Evolutionary conservation across 1,284 basidiomycete species (phyloP).

Genomic region (Sanghuangporus baumii): DNA sequence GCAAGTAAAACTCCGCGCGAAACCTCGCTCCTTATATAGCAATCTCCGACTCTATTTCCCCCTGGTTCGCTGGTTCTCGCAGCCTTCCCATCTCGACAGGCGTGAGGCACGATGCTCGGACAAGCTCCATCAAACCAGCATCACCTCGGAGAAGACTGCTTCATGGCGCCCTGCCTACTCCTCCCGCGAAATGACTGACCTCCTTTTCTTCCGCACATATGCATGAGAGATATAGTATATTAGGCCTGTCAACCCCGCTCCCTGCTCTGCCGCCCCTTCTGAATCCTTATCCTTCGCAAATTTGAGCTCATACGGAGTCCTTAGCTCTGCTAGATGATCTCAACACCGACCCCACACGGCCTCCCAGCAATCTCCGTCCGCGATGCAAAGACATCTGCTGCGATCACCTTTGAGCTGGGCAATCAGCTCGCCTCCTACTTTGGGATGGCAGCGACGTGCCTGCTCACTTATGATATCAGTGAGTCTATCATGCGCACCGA

Average conservation of each 20-base stretch:
- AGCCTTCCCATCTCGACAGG: background rate
- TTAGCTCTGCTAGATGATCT: background rate
- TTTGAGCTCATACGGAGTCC: background rate
- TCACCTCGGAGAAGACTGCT: background rate
- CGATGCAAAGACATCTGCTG: background rate
- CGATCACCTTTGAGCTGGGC: background rate
- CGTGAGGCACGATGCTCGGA: background rate
- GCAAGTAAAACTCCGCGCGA: too few relatives aligned
- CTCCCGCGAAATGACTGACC: background rate
- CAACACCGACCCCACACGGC: background rate
- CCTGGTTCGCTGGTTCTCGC: background rate
- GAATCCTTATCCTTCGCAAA: background rate
- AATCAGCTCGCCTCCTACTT: constrained; percentile 4
- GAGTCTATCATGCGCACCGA: background rate
- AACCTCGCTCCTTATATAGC: background rate
- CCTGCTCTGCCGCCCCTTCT: background rate
- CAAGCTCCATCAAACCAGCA: background rate
- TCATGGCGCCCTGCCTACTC: background rate
- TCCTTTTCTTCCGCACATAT: background rate
- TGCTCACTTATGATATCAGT: constrained; percentile 2
- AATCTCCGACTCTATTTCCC: background rate
- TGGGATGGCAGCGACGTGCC: constrained; percentile 2
- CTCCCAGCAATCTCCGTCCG: background rate
- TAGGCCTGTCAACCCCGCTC: background rate
- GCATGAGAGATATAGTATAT: background rate